phyloP scores from a whole-genome alignment of 495 filamentous ascomycete species.

The Friedmanniomyces endolithicus region DNA sequence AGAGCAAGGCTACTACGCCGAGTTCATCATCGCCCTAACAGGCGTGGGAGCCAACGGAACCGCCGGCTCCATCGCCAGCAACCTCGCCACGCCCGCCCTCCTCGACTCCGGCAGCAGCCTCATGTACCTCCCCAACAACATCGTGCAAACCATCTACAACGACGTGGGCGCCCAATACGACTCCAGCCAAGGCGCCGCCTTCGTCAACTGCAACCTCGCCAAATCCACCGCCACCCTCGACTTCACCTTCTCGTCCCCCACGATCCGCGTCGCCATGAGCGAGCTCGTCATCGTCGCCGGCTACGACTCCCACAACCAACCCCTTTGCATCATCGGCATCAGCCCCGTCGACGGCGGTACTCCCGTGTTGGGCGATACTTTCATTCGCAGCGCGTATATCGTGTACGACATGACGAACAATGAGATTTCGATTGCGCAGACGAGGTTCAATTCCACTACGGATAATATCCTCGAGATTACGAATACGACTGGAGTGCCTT shows the following conservation, averaged over 20 bases:
- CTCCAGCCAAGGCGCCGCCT: conserved; percentile 43
- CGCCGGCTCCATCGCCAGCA: conserved; percentile 37
- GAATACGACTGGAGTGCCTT: conserved; percentile 53
- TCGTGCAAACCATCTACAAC: conserved; percentile 52
- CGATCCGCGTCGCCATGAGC: conserved; percentile 58
- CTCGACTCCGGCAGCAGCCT: conserved; percentile 89
- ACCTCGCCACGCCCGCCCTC: conserved; percentile 55
- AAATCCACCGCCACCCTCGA: conserved; percentile 37
- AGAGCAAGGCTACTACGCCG: conserved; percentile 38
- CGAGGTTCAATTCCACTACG: conserved; percentile 61
- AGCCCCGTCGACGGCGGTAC: conserved; percentile 52
- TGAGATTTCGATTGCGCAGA: conserved; percentile 75
- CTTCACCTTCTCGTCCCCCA: conserved; percentile 60
- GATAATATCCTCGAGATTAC: conserved; percentile 61
- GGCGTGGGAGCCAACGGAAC: conserved; percentile 41
- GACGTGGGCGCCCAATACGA: conserved; percentile 54
- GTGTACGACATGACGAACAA: conserved; percentile 86
- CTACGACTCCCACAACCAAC: conserved; percentile 26
- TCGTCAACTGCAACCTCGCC: conserved; percentile 61
- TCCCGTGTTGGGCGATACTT: conserved; percentile 78
- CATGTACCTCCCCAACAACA: conserved; percentile 65
- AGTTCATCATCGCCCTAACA: conserved; percentile 76
- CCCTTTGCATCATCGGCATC: conserved; percentile 58
- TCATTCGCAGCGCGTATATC: conserved; percentile 80
- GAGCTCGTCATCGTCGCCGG: conserved; percentile 65